A percentile compares a stretch with the other conserved stretches of the same genome.
Evolutionary conservation across 2,329 filamentous ascomycete genomes (phyloP).

Genomic region (Fusarium drepaniforme): DNA sequence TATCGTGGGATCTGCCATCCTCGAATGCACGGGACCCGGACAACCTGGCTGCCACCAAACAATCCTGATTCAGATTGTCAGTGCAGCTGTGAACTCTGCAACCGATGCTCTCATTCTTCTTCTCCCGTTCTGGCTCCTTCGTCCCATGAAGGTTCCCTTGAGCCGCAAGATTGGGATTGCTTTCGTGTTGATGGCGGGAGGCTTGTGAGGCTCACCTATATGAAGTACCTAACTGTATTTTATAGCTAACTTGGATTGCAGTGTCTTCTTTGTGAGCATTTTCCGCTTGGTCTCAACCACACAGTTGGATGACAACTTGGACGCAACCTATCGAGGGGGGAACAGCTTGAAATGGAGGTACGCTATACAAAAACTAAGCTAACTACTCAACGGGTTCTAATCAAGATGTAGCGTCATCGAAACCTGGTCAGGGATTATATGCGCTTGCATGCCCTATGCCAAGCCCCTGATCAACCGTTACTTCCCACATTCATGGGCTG

Average conservation of each 20-base stretch:
- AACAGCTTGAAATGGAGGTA: constrained; percentile 13
- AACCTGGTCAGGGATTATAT: constrained; percentile 18
- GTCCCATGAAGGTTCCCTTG: constrained; percentile 7
- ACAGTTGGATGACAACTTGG: neutral
- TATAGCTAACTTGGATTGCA: neutral
- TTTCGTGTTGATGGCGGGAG: constrained; percentile 17
- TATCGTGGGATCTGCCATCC: neutral
- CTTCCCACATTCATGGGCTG: neutral
- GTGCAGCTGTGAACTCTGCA: neutral
- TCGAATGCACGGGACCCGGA: neutral
- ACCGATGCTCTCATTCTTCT: constrained; percentile 9
- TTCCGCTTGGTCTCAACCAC: neutral
- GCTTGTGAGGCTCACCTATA: constrained; percentile 3
- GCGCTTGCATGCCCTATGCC: constrained; percentile 25
- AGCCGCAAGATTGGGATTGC: constrained; percentile 16
- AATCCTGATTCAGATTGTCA: neutral
- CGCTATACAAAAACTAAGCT: neutral
- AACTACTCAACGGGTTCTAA: neutral
- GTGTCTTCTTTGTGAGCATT: constrained; percentile 17
- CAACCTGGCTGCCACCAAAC: neutral
- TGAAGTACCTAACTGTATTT: rapidly evolving
- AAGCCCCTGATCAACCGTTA: constrained; percentile 3
- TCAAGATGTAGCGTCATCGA: constrained; percentile 12
- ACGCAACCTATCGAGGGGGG: neutral
- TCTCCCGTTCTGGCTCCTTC: constrained; percentile 16